Evolutionary conservation across 1,139 yeast species (phyloP).

Genomic region (Nakaseomyces nivariensis): DNA sequence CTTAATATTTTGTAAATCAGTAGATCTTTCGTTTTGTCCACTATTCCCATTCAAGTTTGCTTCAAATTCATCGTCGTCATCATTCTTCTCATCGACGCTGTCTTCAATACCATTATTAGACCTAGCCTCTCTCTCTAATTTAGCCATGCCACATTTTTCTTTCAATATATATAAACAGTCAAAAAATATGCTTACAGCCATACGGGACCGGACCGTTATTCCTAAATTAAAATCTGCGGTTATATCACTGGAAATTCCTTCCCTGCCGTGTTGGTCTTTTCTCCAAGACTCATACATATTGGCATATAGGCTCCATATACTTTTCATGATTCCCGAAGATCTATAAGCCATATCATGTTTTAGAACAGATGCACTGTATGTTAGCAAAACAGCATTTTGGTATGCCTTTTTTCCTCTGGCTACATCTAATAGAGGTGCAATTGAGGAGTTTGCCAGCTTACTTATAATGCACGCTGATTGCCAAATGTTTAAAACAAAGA

Average conservation of each 20-base stretch:
- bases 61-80: conserved; percentile 16
- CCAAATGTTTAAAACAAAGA: conserved; percentile 74
- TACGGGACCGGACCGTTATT: conserved; percentile 62
- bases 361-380: conserved; percentile 71
- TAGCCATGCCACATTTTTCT: conserved; percentile 79
- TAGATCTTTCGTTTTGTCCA: conserved; percentile 16
- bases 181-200: conserved; percentile 73
- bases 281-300: conserved; percentile 32
- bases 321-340: conserved; percentile 87
- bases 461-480: conserved; percentile 83
- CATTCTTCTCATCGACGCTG: conserved; percentile 9
- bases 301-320: conserved; percentile 79
- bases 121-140: conserved; percentile 32
- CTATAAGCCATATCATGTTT: conserved; percentile 90
- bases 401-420: conserved; percentile 66
- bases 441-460: conserved; percentile 64
- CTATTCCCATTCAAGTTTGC: conserved; percentile 19
- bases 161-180: conserved; percentile 78
- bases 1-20: conserved; percentile 36
- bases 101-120: not conserved
- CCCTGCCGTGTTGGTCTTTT: conserved; percentile 14
- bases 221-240: conserved; percentile 28
- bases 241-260: conserved; percentile 8
- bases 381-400: conserved; percentile 56
- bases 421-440: conserved; percentile 56